Evolutionary conservation across 2,329 filamentous ascomycete species (phyloP).

Genomic region (Aspergillus proliferans): DNA sequence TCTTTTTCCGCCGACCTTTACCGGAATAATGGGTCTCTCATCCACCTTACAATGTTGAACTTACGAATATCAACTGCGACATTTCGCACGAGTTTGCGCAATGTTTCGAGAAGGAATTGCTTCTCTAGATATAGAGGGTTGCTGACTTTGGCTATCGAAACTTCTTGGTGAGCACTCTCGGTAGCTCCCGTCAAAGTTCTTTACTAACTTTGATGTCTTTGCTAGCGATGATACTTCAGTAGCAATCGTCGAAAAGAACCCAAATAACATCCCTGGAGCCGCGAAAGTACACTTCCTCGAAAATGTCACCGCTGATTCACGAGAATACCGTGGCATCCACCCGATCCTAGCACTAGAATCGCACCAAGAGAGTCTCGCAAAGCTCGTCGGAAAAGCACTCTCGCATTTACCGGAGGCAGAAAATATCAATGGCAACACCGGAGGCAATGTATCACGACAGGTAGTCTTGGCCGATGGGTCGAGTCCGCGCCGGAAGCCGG

Average conservation of each 20-base stretch:
- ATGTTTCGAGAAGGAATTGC: conserved; percentile 3
- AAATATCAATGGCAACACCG: neutral
- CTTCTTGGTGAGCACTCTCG: conserved; percentile 33
- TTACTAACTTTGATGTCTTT: conserved; percentile 1
- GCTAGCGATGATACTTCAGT: conserved; percentile 83
- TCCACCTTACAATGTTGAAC: conserved; percentile 19
- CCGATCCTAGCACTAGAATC: conserved; percentile 68
- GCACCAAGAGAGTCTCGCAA: conserved; percentile 65
- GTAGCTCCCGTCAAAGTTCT: neutral
- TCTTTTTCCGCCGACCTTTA: conserved; percentile 13
- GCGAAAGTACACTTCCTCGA: conserved; percentile 69
- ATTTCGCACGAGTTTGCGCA: conserved; percentile 14
- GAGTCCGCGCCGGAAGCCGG: conserved; percentile 49
- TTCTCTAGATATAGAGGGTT: conserved; percentile 19
- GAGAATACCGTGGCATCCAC: conserved; percentile 69
- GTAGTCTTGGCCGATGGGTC: conserved; percentile 17
- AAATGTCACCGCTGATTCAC: conserved; percentile 75
- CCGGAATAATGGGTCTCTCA: conserved; percentile 1
- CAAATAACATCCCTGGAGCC: conserved; percentile 7
- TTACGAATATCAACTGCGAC: conserved; percentile 10
- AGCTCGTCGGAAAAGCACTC: conserved; percentile 61
- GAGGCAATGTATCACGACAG: conserved; percentile 1
- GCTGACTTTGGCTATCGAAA: conserved; percentile 43
- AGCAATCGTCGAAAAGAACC: conserved; percentile 62
- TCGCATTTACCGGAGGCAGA: conserved; percentile 43